These are phyloP conservation scores for Puccinellia tenuiflora DNA, from an alignment of 176 grass and related monocot genomes.

Conservation along the genomic window DNA sequence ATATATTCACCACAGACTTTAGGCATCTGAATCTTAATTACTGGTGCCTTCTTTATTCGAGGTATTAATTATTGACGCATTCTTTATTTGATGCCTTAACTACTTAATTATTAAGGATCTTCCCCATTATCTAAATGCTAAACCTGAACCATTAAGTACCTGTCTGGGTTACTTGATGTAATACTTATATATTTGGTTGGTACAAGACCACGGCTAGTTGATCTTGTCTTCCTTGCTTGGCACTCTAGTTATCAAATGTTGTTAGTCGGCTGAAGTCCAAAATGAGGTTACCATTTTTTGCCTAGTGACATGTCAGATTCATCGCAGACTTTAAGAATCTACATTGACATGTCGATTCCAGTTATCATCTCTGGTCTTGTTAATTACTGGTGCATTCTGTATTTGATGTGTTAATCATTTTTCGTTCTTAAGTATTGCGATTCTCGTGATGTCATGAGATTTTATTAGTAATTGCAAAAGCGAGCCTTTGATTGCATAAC, in stretches of 20 bases:
- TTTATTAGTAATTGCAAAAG: neutral
- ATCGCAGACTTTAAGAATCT: neutral
- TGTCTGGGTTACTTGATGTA: neutral
- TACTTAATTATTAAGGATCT: neutral
- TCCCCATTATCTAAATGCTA: slow-evolving; percentile 3
- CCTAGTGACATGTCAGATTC: neutral
- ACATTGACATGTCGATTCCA: neutral
- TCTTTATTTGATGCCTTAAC: too few species aligned
- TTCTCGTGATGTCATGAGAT: neutral
- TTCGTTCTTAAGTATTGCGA: neutral
- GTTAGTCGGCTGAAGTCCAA: neutral
- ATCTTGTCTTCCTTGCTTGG: slow-evolving; percentile 25
- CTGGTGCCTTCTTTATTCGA: neutral
- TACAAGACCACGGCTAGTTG: slow-evolving; percentile 1
- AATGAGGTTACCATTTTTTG: too few species aligned
- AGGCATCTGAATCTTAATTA: neutral
- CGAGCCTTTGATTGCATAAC: neutral
- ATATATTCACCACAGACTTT: neutral
- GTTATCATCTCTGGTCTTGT: neutral
- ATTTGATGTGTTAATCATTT: neutral
- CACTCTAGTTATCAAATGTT: neutral
- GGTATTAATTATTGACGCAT: neutral
- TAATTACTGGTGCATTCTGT: neutral
- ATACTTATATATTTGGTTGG: neutral
- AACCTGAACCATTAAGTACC: neutral